A percentile compares a stretch with the other conserved stretches of the same genome.
Conservation (phyloP, 148 eudicot species). For the Rhododendron ovatum region DNA sequence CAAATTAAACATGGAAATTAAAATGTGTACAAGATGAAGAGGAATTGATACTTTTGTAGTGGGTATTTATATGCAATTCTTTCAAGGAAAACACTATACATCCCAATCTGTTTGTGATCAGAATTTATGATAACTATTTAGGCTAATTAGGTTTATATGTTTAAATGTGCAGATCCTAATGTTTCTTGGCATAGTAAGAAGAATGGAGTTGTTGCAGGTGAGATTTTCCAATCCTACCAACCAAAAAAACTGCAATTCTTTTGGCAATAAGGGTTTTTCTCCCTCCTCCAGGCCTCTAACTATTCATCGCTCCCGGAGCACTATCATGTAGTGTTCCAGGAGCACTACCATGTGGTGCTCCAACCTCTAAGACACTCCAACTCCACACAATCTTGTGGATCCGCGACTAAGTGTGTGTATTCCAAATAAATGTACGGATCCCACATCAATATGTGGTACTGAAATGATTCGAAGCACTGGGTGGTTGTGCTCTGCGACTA, state of each 20-base stretch:
- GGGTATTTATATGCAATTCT: not conserved
- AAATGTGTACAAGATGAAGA: not conserved
- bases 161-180: constrained; percentile 30
- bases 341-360: no score
- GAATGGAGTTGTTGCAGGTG: constrained; percentile 40
- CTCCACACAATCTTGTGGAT: no score
- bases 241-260: not conserved
- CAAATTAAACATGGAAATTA: not conserved
- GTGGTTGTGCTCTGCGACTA: no score
- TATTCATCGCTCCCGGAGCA: no score
- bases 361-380: no score
- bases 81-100: no score
- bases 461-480: not conserved
- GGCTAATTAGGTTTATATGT: not conserved
- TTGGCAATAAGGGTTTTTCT: not conserved
- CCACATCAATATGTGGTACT: not conserved
- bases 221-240: not conserved
- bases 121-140: not conserved
- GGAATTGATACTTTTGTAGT: not conserved
- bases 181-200: constrained; percentile 29
- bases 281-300: no score
- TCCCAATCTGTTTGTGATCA: not conserved
- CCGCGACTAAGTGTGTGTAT: no score
- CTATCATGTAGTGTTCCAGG: no score
- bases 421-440: no score